Percentiles rank a stretch among this genome's conserved stretches.
These are phyloP conservation scores for Lactarius tabidus DNA, from an alignment of 768 basidiomycete genomes.

Conservation along the genomic window DNA sequence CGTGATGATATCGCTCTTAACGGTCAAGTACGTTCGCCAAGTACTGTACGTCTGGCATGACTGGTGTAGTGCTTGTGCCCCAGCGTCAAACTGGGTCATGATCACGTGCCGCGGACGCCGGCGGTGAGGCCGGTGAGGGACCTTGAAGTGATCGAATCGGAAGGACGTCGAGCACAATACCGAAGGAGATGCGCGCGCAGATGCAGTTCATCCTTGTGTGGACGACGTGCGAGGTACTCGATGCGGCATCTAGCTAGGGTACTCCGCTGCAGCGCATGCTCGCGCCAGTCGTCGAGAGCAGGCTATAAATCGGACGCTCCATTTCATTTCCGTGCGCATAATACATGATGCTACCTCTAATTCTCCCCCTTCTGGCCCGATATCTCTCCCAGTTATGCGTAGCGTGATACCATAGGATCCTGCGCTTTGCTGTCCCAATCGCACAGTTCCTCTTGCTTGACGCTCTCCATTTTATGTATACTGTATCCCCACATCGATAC, in stretches of 20 bases:
- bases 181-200: slow-evolving; percentile 60
- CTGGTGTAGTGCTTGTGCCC: too few relatives aligned
- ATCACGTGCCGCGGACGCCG: slow-evolving; percentile 39
- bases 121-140: slow-evolving; percentile 88
- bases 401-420: too few relatives aligned
- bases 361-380: too few relatives aligned
- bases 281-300: slow-evolving; percentile 55
- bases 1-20: slow-evolving; percentile 82
- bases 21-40: slow-evolving; percentile 58
- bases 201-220: slow-evolving; percentile 82
- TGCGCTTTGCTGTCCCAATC: too few relatives aligned
- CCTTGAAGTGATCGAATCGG: slow-evolving; percentile 78
- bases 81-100: too few relatives aligned
- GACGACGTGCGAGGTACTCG: slow-evolving; percentile 75
- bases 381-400: too few relatives aligned
- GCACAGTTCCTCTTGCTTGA: too few relatives aligned
- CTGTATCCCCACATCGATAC: too few relatives aligned
- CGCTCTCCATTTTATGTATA: too few relatives aligned
- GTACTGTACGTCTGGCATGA: too few relatives aligned
- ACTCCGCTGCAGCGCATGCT: slow-evolving; percentile 59
- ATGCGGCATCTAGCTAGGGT: slow-evolving; percentile 71
- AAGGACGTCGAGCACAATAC: slow-evolving; percentile 89
- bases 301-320: slow-evolving; percentile 40
- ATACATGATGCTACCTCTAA: too few relatives aligned
- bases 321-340: too few relatives aligned